Evolutionary conservation across 371 early-diverging fungal genomes (phyloP).

Genomic region (Rhizopus microsporus): DNA sequence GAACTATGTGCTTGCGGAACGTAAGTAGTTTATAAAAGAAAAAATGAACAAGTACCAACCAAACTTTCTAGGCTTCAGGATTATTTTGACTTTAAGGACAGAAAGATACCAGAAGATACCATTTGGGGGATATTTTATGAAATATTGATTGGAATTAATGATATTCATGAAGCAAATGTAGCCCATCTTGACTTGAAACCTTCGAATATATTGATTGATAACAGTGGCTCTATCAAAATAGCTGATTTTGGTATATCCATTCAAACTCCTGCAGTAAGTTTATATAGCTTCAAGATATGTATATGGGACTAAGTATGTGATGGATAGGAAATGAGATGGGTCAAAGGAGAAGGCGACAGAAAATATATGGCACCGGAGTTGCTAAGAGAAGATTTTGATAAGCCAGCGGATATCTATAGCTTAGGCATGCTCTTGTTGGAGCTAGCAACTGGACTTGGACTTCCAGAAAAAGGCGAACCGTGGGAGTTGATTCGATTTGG

Average conservation of each 20-base stretch:
- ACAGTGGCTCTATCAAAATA: constrained; percentile 69
- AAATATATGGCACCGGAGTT: constrained; percentile 96
- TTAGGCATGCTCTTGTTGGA: constrained; percentile 92
- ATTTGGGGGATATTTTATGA: constrained; percentile 84
- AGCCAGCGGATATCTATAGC: constrained; percentile 85
- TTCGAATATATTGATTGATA: constrained; percentile 77
- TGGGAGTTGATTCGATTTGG: constrained; percentile 85
- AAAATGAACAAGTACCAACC: neutral
- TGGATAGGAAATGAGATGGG: constrained; percentile 24
- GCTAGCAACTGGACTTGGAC: constrained; percentile 73
- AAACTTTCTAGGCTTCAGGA: constrained; percentile 19
- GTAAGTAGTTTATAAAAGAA: constrained; percentile 37
- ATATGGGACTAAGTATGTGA: neutral
- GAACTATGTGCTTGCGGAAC: constrained; percentile 83
- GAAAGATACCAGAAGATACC: constrained; percentile 59
- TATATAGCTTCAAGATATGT: neutral
- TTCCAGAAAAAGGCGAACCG: constrained; percentile 84
- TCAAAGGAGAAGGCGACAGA: constrained; percentile 91
- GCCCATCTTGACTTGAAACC: constrained; percentile 92
- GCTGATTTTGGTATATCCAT: constrained; percentile 90
- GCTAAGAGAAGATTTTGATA: constrained; percentile 71
- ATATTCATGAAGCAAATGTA: constrained; percentile 71
- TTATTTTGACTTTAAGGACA: constrained; percentile 23
- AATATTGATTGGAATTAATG: constrained; percentile 70
- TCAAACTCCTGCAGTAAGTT: constrained; percentile 57